Evolutionary conservation across 2,329 filamentous ascomycete genomes (phyloP).

Genomic region (Cytospora piceicola): DNA sequence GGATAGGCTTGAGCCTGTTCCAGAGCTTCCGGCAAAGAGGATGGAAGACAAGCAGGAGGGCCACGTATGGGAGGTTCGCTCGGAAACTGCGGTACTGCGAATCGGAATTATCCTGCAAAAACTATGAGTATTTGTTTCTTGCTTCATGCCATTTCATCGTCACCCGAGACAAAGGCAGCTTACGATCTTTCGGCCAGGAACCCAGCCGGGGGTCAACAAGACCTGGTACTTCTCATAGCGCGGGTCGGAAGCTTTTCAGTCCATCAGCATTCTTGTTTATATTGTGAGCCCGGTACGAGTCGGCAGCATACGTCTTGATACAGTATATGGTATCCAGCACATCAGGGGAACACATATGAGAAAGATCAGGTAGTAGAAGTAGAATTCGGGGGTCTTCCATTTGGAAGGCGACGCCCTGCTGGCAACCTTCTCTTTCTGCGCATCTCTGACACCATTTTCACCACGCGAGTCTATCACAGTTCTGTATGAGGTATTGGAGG

Average conservation of each 20-base stretch:
- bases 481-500: conserved; percentile 70
- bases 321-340: conserved; percentile 87
- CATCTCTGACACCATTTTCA: conserved; percentile 47
- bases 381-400: conserved; percentile 89
- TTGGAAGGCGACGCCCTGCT: conserved; percentile 62
- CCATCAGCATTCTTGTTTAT: conserved; percentile 29
- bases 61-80: conserved; percentile 81
- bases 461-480: conserved; percentile 56
- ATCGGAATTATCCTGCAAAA: conserved; percentile 79
- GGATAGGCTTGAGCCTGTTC: conserved; percentile 55
- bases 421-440: conserved; percentile 48
- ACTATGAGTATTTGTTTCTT: background rate
- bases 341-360: conserved; percentile 73
- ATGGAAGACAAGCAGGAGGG: conserved; percentile 74
- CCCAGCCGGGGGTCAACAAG: conserved; percentile 81
- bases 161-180: conserved; percentile 37
- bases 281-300: background rate
- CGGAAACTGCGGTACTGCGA: conserved; percentile 85
- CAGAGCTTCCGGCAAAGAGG: conserved; percentile 76
- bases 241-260: conserved; percentile 70
- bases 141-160: background rate
- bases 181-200: conserved; percentile 87
- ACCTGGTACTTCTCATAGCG: conserved; percentile 75
- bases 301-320: conserved; percentile 71
- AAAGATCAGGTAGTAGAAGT: conserved; percentile 75